Base-by-base conservation (phyloP, 208 protist genomes). In the Phytomonas sp. region DNA sequence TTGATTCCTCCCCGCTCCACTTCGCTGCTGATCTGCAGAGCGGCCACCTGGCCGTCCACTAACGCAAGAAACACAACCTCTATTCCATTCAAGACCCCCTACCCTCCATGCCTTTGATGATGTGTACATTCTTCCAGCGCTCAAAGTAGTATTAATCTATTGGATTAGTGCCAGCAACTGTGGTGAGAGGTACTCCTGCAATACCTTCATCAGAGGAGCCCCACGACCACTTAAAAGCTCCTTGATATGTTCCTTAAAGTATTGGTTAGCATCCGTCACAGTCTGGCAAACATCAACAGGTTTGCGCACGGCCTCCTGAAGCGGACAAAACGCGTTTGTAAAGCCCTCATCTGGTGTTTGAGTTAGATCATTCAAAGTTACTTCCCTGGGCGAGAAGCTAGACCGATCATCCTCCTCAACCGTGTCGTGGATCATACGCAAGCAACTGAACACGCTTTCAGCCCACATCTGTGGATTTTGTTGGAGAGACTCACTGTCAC, bases 331-430 rank as follows among this genome's bases (percentile, higher is more conserved):
- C 8, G 86, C 75, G 74, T 87, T 94, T 62, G 74, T 84, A 60
- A 85, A 83, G 59, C 33, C 76, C 70, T 28, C 59, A 67, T 71
- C 36, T 11, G 36, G 61, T 60, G 23, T 26, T 62, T 63, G 60
- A 34, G 69, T 51, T 60, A 93, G 59, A 30, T 88, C 79, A 30
- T 76, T 62, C 31, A 84, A 8, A 0, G 76, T 87, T 29, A 75
- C 65, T 6, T 72, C 29, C 31, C 62, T 68, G 4, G 89, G 87
- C 15, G 81, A 75, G 70, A 90, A 95, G 67, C 87, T 93, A 2
- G 72, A 86, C 75, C 85, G 70, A 76, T 93, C 91, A 78, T 95
- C 93, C 23, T 74, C 73, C 71, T 93, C 93, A 43, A 75, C 85
- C 6, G 63, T 81, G 34, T 68, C 77, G 71, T 93, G 77, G 64